Evolutionary conservation across 2,329 filamentous ascomycete genomes (phyloP).

Genomic region (Verticillium klebahnii): DNA sequence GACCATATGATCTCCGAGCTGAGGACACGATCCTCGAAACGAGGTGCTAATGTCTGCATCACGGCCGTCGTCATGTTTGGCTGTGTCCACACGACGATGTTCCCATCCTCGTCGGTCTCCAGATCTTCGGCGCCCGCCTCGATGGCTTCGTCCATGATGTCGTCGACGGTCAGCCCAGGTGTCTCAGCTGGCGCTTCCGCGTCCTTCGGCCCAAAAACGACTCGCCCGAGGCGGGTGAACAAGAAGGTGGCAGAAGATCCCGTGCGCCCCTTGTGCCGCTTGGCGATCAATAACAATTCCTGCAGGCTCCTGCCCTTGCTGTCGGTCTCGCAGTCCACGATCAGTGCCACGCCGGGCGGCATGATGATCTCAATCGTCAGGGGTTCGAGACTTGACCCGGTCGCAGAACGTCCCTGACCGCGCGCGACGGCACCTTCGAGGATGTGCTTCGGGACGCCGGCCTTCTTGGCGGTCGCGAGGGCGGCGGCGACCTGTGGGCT

Average conservation of each 20-base stretch:
- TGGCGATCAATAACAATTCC: constrained; percentile 68
- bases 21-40: constrained; percentile 62
- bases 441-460: constrained; percentile 74
- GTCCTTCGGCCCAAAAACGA: constrained; percentile 54
- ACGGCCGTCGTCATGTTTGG: constrained; percentile 13
- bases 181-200: constrained; percentile 30
- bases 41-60: constrained; percentile 17
- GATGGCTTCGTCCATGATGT: constrained; percentile 75
- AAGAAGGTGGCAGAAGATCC: constrained; percentile 72
- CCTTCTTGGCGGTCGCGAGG: constrained; percentile 76
- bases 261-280: constrained; percentile 63
- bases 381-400: constrained; percentile 71
- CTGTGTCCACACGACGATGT: constrained; percentile 13
- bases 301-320: constrained; percentile 69
- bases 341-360: constrained; percentile 69
- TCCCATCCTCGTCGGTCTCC: constrained; percentile 28
- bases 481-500: constrained; percentile 74
- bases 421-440: constrained; percentile 85
- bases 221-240: constrained; percentile 75
- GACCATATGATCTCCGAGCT: constrained; percentile 81
- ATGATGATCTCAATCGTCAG: constrained; percentile 78
- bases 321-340: constrained; percentile 84
- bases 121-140: constrained; percentile 80
- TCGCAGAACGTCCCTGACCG: constrained; percentile 76
- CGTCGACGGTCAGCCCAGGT: constrained; percentile 51